Evolutionary conservation across 129 eudicot species (phyloP), one percentile per base, ranked within the genome.

Genomic region (Mikania micrantha): DNA sequence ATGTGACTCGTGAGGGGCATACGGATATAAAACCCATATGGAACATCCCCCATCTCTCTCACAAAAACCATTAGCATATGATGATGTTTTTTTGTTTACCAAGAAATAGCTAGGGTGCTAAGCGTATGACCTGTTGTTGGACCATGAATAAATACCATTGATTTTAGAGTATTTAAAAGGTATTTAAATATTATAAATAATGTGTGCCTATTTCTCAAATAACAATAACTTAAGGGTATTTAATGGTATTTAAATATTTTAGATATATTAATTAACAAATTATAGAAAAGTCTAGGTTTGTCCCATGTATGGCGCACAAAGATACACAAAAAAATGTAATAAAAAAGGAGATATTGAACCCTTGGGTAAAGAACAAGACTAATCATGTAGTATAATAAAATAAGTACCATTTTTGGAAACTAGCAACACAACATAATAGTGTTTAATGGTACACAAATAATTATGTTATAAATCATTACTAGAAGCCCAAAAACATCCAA

Each of bases 361-460:
- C 56, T 47, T 36, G 65, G 54, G 48, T 47, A 36, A 76, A 48
- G 38, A 60, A 76, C 65, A 60, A 76, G 58, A 39, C 57, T 41
- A 66, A 59, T 60, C 64, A 69, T 68, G 64, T 68, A 70, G 40
- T 65, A 31, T 39, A 13, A 12, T 34, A 49, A 65, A 67, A 67
- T 28, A 31, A 74, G 80, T 63, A 74, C 73, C 82, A 79, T 74
- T 22, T 62, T 40, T 50, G 22, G 57, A 78, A 62, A 62, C 70
- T 60, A 48, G 70, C 35, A 72, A 64, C 9, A 32, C 50, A 76
- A 78, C 75, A 70, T 78, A 60, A 72, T 78, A 76, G 28, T 38
- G 63, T 24, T 60, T 69, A 68, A 69, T 68, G 64, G 65, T 76
- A 80, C 89, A 78, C 69, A 58, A 81, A 81, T 63, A 74, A 79